Evolutionary conservation across 139 green algal genomes (phyloP), one percentile per base, ranked within the genome.

Genomic region (Haematococcus sp.): DNA sequence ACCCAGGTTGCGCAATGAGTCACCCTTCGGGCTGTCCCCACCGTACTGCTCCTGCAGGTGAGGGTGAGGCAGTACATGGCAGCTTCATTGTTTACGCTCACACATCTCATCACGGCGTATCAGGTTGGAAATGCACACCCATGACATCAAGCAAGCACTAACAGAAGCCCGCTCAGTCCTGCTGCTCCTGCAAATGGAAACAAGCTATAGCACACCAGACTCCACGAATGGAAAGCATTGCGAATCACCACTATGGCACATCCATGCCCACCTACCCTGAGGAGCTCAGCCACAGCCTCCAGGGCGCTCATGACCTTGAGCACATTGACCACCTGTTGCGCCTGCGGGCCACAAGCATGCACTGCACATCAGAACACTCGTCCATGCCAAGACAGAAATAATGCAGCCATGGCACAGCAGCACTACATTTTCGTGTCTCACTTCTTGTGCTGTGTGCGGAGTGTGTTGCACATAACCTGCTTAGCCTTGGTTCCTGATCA

Each of bases 1-100:
- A 0, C 77, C 87, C 52, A 96, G 83, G 78, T 92, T 93, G 23
- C 75, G 69, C 35, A 96, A 81, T n/a, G 80, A 89, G 73, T 56
- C 49, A 46, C 54, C 73, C 23, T 59, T 30, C 3, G 61, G 28
- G 1, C 34, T 63, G 75, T 72, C 30, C 17, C 28, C 52, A 0
- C 34, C 55, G 27, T 60, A 59, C 51, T 80, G 63, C 27, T 81
- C 74, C 75, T 76, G 63, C 31, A 70, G 2, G 7, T 7, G 7
- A 11, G 40, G 11, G 7, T 7, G 40, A 19, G 11, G 40, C 40
- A 11, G 40, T 49, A 49, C 40, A 11, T 7, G 7, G 11, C 40
- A 49, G 40, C 40, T 19, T 7, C 40, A 49, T 7, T n/a, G n/a
- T n/a, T n/a, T 49, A 49, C 40, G 40, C 7, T 49, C 40, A 49